Percentiles rank a stretch among this genome's conserved stretches.
Conservation (phyloP, 192 early-diverging fungal species). For the Haplosporangium gracile region DNA sequence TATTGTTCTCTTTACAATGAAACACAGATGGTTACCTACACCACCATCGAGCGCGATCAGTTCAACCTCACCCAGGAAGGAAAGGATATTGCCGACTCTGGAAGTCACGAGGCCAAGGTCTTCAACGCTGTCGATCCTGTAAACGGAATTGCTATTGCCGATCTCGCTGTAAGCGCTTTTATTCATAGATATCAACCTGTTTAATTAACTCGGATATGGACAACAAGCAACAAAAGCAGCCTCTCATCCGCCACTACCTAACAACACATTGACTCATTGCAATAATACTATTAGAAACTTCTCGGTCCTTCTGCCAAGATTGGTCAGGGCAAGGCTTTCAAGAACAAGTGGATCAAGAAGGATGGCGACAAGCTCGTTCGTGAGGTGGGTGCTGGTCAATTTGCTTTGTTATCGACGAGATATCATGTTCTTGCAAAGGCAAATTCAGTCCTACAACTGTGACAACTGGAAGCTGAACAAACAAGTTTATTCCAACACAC, state of each 20-base stretch:
- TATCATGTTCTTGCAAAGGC: not conserved
- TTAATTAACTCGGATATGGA: not conserved
- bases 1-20: conserved; percentile 10
- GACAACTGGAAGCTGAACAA: not conserved
- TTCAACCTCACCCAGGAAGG: conserved; percentile 94
- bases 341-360: conserved; percentile 99
- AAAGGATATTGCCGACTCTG: conserved; percentile 82
- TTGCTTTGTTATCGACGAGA: not conserved
- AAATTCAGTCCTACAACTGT: not conserved
- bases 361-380: conserved; percentile 79
- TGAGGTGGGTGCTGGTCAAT: conserved; percentile 35
- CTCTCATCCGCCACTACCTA: not conserved
- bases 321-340: conserved; percentile 95
- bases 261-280: not conserved
- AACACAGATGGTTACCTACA: conserved; percentile 84
- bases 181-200: not conserved
- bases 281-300: conserved; percentile 45
- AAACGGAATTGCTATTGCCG: conserved; percentile 88
- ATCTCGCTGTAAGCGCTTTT: conserved; percentile 73
- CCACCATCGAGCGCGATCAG: conserved; percentile 80
- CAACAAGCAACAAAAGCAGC: not conserved
- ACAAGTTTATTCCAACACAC: not conserved
- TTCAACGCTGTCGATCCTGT: conserved; percentile 87
- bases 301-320: conserved; percentile 86
- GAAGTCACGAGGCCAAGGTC: conserved; percentile 94